A percentile compares a stretch with the other conserved stretches of the same genome.
These are phyloP conservation scores for Pichia membranifaciens DNA, from an alignment of 805 yeast genomes.

Conservation along the genomic window DNA sequence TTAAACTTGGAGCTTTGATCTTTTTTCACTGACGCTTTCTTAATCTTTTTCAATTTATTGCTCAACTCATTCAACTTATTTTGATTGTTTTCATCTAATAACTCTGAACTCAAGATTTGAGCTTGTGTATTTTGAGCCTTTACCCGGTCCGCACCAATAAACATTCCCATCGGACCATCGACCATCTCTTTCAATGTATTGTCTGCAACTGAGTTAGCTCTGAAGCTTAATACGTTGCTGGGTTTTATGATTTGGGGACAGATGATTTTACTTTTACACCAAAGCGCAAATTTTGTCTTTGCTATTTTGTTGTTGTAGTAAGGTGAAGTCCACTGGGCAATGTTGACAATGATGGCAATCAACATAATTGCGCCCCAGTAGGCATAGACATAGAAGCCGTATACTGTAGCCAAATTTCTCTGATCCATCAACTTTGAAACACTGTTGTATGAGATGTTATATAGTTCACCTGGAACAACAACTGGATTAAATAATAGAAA, in stretches of 20 bases:
- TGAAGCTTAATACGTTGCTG: conserved; percentile 6
- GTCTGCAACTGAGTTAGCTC: not conserved
- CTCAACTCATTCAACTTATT: not conserved
- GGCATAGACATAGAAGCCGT: conserved; percentile 25
- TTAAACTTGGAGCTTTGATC: not conserved
- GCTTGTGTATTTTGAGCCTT: conserved; percentile 3
- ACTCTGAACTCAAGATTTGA: not conserved
- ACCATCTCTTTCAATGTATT: not conserved
- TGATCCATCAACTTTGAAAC: conserved; percentile 26
- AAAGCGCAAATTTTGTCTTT: conserved; percentile 20
- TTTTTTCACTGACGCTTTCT: not conserved
- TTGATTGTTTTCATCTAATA: not conserved
- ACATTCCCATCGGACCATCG: conserved; percentile 10
- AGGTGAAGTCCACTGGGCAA: conserved; percentile 34
- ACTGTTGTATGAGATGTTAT: conserved; percentile 24
- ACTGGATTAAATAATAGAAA: conserved; percentile 26
- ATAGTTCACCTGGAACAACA: conserved; percentile 20
- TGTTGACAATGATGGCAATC: conserved; percentile 24
- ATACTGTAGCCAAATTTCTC: conserved; percentile 26
- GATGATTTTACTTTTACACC: conserved; percentile 30
- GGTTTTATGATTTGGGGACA: conserved; percentile 30
- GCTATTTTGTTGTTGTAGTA: conserved; percentile 21
- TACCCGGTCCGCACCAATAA: conserved; percentile 4
- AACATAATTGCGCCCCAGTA: conserved; percentile 31
- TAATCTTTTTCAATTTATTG: conserved; percentile 1